Percentiles rank a stretch among this genome's conserved stretches.
Conservation (phyloP, 192 early-diverging fungal species). For the Glomus cerebriforme region DNA sequence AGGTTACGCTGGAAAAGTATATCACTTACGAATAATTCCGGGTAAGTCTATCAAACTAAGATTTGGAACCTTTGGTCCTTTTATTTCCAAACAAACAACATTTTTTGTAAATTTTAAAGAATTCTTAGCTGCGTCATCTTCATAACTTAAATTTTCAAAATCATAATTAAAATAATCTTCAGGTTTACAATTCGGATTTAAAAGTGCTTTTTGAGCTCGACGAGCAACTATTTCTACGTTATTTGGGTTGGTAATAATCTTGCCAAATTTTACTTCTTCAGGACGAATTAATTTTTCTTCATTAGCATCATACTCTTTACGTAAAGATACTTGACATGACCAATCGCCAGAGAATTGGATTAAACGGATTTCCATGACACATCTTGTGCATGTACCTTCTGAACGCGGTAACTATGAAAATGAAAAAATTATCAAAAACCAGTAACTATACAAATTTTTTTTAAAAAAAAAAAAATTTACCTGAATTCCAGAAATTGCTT, state of each 20-base stretch:
- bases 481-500: conserved; percentile 53
- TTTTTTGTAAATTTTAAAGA: conserved; percentile 52
- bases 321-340: conserved; percentile 49
- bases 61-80: conserved; percentile 44
- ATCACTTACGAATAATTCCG: conserved; percentile 57
- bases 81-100: conserved; percentile 58
- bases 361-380: too few species aligned
- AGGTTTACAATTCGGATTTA: conserved; percentile 46
- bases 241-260: conserved; percentile 35
- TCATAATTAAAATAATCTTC: conserved; percentile 17
- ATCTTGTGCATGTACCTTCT: conserved; percentile 58
- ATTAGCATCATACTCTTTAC: conserved; percentile 47
- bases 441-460: too few species aligned
- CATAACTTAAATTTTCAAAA: conserved; percentile 28
- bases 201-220: conserved; percentile 54
- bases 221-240: conserved; percentile 48
- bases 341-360: conserved; percentile 31
- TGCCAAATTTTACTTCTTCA: conserved; percentile 44
- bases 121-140: conserved; percentile 47
- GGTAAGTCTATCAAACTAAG: conserved; percentile 62
- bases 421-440: neutral
- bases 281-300: conserved; percentile 36
- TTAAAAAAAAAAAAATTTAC: neutral
- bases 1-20: too few species aligned
- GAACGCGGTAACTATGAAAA: conserved; percentile 40